A percentile compares a stretch with the other conserved stretches of the same genome.
phyloP scores from a whole-genome alignment of 1,284 basidiomycete species.

The Ganoderma boninense region DNA sequence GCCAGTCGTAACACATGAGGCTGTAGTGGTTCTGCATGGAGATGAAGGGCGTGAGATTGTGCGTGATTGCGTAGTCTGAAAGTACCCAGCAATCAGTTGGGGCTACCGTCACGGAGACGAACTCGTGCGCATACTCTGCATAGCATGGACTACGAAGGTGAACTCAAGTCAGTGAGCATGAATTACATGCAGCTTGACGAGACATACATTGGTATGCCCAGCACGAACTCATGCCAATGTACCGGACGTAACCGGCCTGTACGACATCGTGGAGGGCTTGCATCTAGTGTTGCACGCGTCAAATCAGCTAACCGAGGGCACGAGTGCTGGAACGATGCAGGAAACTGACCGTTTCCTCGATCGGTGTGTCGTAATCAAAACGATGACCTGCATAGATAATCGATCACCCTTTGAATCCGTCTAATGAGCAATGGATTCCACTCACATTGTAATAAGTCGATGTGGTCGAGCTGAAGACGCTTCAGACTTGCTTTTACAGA shows the following conservation, averaged over 20 bases:
- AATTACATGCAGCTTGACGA: too few relatives aligned
- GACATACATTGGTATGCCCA: slow-evolving; percentile 51
- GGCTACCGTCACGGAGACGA: neutral
- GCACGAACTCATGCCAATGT: slow-evolving; percentile 48
- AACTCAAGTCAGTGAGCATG: too few relatives aligned
- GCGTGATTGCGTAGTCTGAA: slow-evolving; percentile 41
- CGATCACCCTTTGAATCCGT: too few relatives aligned
- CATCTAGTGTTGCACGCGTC: slow-evolving; percentile 34
- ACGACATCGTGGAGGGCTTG: slow-evolving; percentile 48
- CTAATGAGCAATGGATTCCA: too few relatives aligned
- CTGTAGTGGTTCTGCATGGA: slow-evolving; percentile 61
- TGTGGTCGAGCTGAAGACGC: slow-evolving; percentile 51
- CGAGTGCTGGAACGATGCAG: too few relatives aligned
- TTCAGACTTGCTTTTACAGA: slow-evolving; percentile 49
- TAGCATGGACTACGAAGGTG: slow-evolving; percentile 37
- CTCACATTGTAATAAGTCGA: slow-evolving; percentile 48
- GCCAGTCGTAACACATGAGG: too few relatives aligned
- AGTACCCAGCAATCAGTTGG: neutral
- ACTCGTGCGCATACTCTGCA: slow-evolving; percentile 33
- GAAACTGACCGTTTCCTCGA: too few relatives aligned
- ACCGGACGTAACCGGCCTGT: slow-evolving; percentile 46
- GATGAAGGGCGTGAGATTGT: slow-evolving; percentile 56
- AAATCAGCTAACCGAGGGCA: too few relatives aligned
- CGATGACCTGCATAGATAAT: slow-evolving; percentile 57
- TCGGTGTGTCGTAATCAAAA: slow-evolving; percentile 54